Evolutionary conservation across 305 asterid genomes (phyloP), one percentile per base, ranked within the genome.

Genomic region (Nicotiana rustica): DNA sequence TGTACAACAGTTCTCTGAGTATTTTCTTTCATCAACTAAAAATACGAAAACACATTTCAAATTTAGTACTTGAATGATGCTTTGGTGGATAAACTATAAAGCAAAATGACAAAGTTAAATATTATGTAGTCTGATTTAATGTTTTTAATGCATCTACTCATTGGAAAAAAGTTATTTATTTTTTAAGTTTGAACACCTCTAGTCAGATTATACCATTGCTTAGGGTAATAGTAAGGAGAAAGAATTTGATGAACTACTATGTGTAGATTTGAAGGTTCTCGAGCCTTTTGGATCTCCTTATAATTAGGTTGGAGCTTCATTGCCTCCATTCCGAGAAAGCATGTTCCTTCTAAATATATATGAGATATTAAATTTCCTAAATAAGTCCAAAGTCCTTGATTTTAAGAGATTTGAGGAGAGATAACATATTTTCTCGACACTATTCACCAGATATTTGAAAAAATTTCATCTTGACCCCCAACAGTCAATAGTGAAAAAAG

Each of bases 381-480:
- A 6, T 38, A 38, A 38, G 44, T 38, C 44, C 44, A 38, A 38
- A 36, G 6, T 38, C 44, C 44, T 38, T 38, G 44, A 38, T 38
- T 38, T 0, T 38, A 38, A 38, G 44, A 38, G 8, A 38, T 38
- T 5, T 38, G 33, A 36, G 88, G 33, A 82, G 75, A 88, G 78
- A 82, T 77, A 15, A 78, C 80, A 25, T 25, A 25, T 25, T n/a
- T 86, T 67, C 85, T 56, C 84, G 59, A 64, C 76, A 6, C 62
- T 83, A 3, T 88, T 87, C 0, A 21, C 35, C 33, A 19, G 44
- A 4, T 88, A 87, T 88, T 84, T 87, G 3, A 83, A 78, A 3
- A 82, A 19, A 57, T 92, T 92, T 84, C 91, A 91, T 0, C 49
- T 88, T 29, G 94, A 92, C 68, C 75, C 86, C 67, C 89, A 79